phyloP scores from a whole-genome alignment of 257 asterid species.

The Lavandula angustifolia region DNA sequence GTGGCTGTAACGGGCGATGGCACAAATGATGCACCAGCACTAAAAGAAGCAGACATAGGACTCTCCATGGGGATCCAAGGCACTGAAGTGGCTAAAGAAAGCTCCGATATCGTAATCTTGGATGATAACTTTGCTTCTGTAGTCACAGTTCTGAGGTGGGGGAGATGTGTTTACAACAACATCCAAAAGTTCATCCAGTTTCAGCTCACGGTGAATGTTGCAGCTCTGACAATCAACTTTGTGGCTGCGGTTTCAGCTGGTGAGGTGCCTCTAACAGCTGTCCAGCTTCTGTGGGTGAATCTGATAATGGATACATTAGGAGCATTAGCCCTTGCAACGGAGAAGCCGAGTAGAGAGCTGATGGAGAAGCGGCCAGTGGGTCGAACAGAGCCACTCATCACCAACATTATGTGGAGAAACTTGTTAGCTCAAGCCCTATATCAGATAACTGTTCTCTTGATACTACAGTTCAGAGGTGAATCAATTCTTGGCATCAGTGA shows the following conservation, averaged over 20 bases:
- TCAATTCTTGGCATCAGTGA: conserved; percentile 28
- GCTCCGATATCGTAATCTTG: conserved; percentile 73
- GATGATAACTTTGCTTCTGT: conserved; percentile 67
- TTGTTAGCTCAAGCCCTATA: conserved; percentile 41
- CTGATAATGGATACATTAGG: conserved; percentile 60
- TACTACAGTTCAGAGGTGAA: conserved; percentile 39
- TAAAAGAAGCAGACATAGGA: conserved; percentile 70
- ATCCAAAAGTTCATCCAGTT: conserved; percentile 72
- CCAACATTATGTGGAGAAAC: conserved; percentile 51
- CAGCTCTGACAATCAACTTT: conserved; percentile 54
- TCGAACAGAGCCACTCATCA: conserved; percentile 40
- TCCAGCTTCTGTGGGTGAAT: conserved; percentile 62
- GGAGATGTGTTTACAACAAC: conserved; percentile 55
- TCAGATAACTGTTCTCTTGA: conserved; percentile 35
- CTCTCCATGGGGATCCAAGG: conserved; percentile 79
- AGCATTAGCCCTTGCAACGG: conserved; percentile 51
- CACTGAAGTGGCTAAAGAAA: conserved; percentile 67
- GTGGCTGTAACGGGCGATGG: conserved; percentile 83
- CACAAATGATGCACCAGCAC: conserved; percentile 70
- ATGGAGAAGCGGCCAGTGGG: conserved; percentile 45
- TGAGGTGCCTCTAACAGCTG: conserved; percentile 68
- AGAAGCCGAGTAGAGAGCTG: conserved; percentile 36
- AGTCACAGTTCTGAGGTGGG: conserved; percentile 45
- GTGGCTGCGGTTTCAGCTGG: conserved; percentile 64
- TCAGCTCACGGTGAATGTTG: conserved; percentile 61